These are phyloP conservation scores for Erigeron philadelphicus DNA, from an alignment of 140 eudicot genomes.

Conservation along the genomic window DNA sequence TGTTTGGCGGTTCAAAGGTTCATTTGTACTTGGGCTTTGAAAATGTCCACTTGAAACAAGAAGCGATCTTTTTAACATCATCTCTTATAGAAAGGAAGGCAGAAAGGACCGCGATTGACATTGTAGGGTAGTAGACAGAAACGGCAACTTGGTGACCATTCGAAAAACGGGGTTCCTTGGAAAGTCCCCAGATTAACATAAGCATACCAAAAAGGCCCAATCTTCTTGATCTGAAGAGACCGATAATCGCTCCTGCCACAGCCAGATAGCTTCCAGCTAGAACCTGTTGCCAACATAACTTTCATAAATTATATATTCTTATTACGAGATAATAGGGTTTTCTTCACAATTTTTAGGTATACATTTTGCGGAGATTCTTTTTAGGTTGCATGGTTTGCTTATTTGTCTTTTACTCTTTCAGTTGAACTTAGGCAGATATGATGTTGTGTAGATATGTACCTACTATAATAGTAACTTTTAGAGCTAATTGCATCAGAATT, in stretches of 20 bases:
- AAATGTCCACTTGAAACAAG: slow-evolving; percentile 36
- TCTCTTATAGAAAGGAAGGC: slow-evolving; percentile 59
- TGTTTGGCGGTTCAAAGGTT: slow-evolving; percentile 24
- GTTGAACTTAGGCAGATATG: not conserved
- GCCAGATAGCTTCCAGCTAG: slow-evolving; percentile 78
- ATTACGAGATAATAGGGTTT: not conserved
- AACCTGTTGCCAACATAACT: slow-evolving; percentile 38
- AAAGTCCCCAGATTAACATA: slow-evolving; percentile 59
- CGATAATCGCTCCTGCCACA: slow-evolving; percentile 66
- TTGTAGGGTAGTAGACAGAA: slow-evolving; percentile 46
- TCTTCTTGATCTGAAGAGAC: slow-evolving; percentile 47
- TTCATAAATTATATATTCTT: not conserved
- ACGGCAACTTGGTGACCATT: slow-evolving; percentile 29
- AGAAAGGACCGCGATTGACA: slow-evolving; percentile 41
- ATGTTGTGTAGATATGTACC: no score
- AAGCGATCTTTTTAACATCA: slow-evolving; percentile 49
- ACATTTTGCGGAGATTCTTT: not conserved
- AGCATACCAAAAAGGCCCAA: slow-evolving; percentile 58
- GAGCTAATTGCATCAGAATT: not conserved
- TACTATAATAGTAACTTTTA: no score
- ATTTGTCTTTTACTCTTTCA: not conserved
- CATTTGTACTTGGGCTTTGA: slow-evolving; percentile 41
- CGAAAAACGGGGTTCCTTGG: slow-evolving; percentile 30
- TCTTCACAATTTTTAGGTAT: not conserved
- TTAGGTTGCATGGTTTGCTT: not conserved